Base-by-base conservation (phyloP, 257 asterid species). In the Salvia rosmarinus region DNA sequence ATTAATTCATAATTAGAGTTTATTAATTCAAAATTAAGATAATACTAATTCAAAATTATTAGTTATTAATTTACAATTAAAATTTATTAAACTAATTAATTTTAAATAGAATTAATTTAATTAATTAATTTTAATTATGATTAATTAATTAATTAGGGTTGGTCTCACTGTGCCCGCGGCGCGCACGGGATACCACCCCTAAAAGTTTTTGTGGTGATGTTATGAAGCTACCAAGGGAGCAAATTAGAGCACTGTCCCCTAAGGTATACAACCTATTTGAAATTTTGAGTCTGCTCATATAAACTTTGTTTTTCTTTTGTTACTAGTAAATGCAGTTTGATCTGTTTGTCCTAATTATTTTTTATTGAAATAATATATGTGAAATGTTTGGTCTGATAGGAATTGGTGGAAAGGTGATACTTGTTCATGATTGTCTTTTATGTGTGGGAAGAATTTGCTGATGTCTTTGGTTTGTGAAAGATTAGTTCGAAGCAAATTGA, bases 191-290 rank as follows among this genome's bases (percentile, higher is more conserved):
- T n/a, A n/a, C n/a, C n/a, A n/a, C n/a, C n/a, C n/a, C n/a, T n/a
- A n/a, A n/a, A n/a, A 92, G 97, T 39, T 79, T 90, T 71, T 86
- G 87, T 75, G 95, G 83, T 46, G 91, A 92, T 84, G 95, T 81
- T 55, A 83, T 88, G 85, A 87, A 80, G 61, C 77, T 87, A 13
- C 73, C 89, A 17, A 83, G 71, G 69, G 81, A 83, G 32, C 76
- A 92, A 79, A 74, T 88, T 54, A 87, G 77, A 78, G 85, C 83
- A 54, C 88, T 92, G 51, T 92, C 96, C 56, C 96, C 93, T 10
- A 67, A 85, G 95, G 98, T 89, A 79, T 37, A 10, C n/a, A 14
- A 1, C 9, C 11, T 50, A 14, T 56, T 64, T 13, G 5, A 20
- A 7, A 39, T 52, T 65, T 50, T 28, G 35, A 13, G 14, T 56